Base-by-base conservation (phyloP, 2,329 filamentous ascomycete species). In the Botryotinia globosa region DNA sequence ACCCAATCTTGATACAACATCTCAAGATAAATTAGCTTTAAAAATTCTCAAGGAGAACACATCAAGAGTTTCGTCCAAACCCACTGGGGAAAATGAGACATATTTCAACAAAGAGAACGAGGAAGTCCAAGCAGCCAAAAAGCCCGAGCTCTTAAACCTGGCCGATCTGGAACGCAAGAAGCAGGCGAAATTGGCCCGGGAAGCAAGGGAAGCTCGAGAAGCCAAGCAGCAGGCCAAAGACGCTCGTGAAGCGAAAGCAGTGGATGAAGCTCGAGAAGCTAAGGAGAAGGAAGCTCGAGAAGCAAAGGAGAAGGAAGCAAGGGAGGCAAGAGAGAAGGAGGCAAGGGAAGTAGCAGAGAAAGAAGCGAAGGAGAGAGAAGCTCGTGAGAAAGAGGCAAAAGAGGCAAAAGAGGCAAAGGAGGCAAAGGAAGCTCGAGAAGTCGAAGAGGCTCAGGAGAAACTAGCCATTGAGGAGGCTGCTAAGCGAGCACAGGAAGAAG, bases 121-220 rank as follows among this genome's bases (percentile, higher is more conserved):
- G 58, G 73, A 71, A 73, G 78, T 73, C 75, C 79, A 79, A 63
- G 75, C 78, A 66, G 78, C 80, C 56, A 66, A 78, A 79, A 71
- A 79, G 76, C 66, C 77, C 76, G 74, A 79, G 70, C 79, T 79
- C 68, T 78, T 78, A 32, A 51, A 61, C 25, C 32, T 32, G 4
- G 25, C 29, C 16, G 78, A 79, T 72, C 69, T 72, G 4, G 76
- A 77, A 51, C 75, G 76, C 29, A 74, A 75, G 8, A 78, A 79
- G 67, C 75, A 76, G 64, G 65, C 37, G 42, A 72, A 44, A 45
- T 20, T 42, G 34, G 75, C 80, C 74, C 74, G 70, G 48, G 73
- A 78, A 48, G 76, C 80, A 6, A 77, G 80, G 58, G 82, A 83
- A 73, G 81, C 65, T 7, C 77, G 80, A 61, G 82, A 83, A 73